These are phyloP conservation scores for Exophiala calicioides DNA, from an alignment of 2,329 filamentous ascomycete species.

Conservation along the genomic window DNA sequence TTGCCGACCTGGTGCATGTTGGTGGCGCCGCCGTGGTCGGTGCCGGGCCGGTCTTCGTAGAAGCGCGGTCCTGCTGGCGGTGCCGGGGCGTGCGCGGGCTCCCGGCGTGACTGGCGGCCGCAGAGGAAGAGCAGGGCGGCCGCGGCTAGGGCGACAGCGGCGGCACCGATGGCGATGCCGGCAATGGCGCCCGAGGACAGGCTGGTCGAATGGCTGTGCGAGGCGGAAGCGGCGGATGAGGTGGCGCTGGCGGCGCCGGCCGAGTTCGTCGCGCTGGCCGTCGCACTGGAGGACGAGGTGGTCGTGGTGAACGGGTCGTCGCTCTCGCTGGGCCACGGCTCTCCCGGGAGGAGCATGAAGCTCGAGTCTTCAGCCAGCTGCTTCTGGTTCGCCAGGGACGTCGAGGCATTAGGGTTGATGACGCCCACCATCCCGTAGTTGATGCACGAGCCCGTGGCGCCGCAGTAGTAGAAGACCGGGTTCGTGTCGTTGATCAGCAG, in stretches of 20 bases:
- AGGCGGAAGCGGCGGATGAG: not conserved
- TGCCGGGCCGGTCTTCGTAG: constrained; percentile 12
- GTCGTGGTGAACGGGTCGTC: constrained; percentile 17
- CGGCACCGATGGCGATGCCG: constrained; percentile 22
- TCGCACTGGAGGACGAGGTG: constrained; percentile 5
- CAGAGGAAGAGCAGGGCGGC: constrained; percentile 21
- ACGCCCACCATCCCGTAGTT: constrained; percentile 71
- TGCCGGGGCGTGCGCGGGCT: constrained; percentile 3
- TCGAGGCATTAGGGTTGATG: constrained; percentile 59
- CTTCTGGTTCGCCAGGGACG: constrained; percentile 26
- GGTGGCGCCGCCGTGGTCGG: constrained; percentile 6
- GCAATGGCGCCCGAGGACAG: constrained; percentile 21
- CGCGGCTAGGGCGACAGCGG: constrained; percentile 18
- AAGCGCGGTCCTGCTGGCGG: too few species aligned
- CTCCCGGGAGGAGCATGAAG: constrained; percentile 29
- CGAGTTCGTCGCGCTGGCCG: not conserved
- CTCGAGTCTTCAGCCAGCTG: constrained; percentile 21
- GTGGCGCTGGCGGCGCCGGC: not conserved
- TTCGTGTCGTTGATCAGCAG: constrained; percentile 60
- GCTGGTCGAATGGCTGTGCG: constrained; percentile 4
- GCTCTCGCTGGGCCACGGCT: constrained; percentile 27
- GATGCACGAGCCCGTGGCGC: constrained; percentile 65
- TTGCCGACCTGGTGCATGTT: constrained; percentile 1
- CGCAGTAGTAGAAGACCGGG: constrained; percentile 71
- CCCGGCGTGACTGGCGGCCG: constrained; percentile 15